Evolutionary conservation across 2,329 filamentous ascomycete species (phyloP).

Genomic region (Cadophora malorum): DNA sequence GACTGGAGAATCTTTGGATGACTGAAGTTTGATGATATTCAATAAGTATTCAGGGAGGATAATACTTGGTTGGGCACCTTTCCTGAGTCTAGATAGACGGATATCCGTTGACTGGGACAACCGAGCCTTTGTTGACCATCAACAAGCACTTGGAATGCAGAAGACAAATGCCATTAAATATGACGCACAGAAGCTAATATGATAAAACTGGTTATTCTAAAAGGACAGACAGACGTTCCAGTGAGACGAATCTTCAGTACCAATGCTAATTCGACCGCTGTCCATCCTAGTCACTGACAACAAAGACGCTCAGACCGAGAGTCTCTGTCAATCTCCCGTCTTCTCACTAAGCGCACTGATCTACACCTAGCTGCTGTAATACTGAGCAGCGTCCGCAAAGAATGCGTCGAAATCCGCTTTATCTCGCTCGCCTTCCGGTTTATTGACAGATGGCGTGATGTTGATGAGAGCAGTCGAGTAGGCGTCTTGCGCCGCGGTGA

Average conservation of each 20-base stretch:
- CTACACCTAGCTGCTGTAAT: background rate
- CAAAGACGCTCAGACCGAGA: background rate
- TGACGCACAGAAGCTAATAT: too few species aligned
- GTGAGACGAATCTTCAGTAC: too few species aligned
- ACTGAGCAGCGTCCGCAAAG: conserved; percentile 11
- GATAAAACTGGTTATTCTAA: too few species aligned
- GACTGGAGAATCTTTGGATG: background rate
- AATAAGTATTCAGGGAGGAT: background rate
- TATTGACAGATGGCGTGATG: conserved; percentile 13
- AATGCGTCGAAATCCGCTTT: conserved; percentile 16
- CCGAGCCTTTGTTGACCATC: background rate
- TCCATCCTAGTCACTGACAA: background rate
- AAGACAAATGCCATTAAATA: background rate
- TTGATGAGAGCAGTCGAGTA: conserved; percentile 17
- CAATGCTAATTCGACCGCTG: background rate
- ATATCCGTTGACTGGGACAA: background rate
- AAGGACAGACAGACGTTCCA: too few species aligned
- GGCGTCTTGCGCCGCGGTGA: background rate
- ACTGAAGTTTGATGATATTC: background rate
- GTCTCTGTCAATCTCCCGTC: background rate
- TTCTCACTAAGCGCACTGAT: background rate
- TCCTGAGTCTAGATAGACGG: background rate
- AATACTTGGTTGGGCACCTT: background rate
- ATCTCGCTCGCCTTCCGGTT: conserved; percentile 3
- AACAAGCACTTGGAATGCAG: background rate